phyloP scores from a whole-genome alignment of 768 basidiomycete species.

The Chalciporus piperatus region DNA sequence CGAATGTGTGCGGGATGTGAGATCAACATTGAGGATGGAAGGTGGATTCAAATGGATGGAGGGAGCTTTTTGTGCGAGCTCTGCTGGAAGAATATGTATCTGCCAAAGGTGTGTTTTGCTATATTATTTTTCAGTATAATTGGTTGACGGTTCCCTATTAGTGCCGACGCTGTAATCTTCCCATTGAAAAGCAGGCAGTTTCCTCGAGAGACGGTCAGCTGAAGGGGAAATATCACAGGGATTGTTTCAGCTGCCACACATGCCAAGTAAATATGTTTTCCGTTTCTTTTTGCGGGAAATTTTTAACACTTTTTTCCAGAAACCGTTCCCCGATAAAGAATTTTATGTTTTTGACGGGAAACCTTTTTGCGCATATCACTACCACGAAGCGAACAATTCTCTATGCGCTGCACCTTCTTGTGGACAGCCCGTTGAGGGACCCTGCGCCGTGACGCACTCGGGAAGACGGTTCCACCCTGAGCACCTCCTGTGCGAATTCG shows the following conservation, averaged over 20 bases:
- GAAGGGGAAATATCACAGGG: constrained; percentile 92
- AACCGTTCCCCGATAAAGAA: constrained; percentile 87
- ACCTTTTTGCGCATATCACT: constrained; percentile 89
- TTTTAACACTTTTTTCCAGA: constrained; percentile 38
- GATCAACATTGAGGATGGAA: constrained; percentile 68
- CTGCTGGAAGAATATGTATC: constrained; percentile 96
- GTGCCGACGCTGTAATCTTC: constrained; percentile 84
- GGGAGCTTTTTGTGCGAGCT: constrained; percentile 78
- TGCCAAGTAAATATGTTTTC: constrained; percentile 58
- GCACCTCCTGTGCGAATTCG: constrained; percentile 81
- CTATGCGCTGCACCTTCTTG: constrained; percentile 78
- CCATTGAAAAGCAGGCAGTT: constrained; percentile 90
- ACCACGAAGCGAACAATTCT: constrained; percentile 89
- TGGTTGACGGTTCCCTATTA: constrained; percentile 27
- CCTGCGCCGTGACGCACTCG: constrained; percentile 83
- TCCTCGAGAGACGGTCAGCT: constrained; percentile 91
- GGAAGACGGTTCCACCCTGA: constrained; percentile 86
- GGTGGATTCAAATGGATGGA: constrained; percentile 80
- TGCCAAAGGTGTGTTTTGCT: constrained; percentile 71
- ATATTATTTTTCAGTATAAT: not conserved
- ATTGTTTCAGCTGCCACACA: constrained; percentile 84
- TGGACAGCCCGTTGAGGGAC: constrained; percentile 88
- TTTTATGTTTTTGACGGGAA: constrained; percentile 92
- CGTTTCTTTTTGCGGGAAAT: not conserved
- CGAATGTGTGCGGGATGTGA: constrained; percentile 68